Base-by-base conservation (phyloP, 768 basidiomycete genomes). In the Boletus huronensis region DNA sequence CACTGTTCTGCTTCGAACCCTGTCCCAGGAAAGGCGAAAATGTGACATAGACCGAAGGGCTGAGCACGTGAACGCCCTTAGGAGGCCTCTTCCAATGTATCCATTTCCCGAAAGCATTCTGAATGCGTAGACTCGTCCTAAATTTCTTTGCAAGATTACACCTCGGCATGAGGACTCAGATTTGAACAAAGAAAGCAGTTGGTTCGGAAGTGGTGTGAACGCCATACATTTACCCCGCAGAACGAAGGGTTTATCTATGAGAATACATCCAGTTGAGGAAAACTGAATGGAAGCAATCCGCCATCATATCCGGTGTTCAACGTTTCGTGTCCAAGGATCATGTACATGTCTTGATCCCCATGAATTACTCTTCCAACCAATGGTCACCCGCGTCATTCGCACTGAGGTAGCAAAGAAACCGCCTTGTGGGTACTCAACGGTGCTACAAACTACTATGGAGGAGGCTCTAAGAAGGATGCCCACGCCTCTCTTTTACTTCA, bases 371-470 rank as follows among this genome's bases (percentile, higher is more conserved):
- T 40, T 50, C 5, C 6, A 39, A 19, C 14, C 13, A 35, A 6
- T 9, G n/a, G 17, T 32, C 45, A 0, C 31, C 32, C 35, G 21
- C 21, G 13, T 42, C 9, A 42, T 39, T 58, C 54, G 25, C 38
- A 48, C 32, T 17, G 16, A 47, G 8, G 3, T 40, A 38, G 35
- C 14, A 28, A 28, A n/a, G n/a, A 51, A 38, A 44, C 23, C 8
- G 11, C n/a, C 31, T 53, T 49, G 52, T 29, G 31, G 25, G 45
- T 43, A 49, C 54, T 41, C 35, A 21, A 48, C 17, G 39, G 31
- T 32, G 32, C 53, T 59, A 64, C 59, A 66, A 32, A 42, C 31
- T 43, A 61, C 64, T 63, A 55, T 23, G 5, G 43, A 52, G 21
- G 34, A 52, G 21, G 38, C 23, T 61, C 64, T 62, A 64, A 44